A percentile compares a stretch with the other conserved stretches of the same genome.
phyloP scores from a whole-genome alignment of 208 protist species.

The Leishmania guyanensis region DNA sequence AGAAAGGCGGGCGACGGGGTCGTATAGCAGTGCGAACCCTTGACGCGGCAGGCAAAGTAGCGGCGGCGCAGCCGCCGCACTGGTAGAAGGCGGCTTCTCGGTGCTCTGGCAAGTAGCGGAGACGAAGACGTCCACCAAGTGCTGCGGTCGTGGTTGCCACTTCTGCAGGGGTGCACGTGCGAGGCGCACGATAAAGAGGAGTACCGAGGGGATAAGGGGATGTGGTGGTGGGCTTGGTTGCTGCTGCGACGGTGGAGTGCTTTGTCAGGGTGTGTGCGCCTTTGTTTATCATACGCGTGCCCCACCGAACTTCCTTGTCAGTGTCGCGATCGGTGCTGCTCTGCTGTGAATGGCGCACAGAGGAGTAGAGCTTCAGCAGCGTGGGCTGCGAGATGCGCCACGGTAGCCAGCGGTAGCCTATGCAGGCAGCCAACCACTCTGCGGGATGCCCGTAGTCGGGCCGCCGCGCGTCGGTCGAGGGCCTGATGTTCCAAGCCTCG shows the following conservation, averaged over 20 bases:
- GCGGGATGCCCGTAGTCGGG: not conserved
- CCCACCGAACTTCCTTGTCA: not conserved
- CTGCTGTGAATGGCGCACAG: not conserved
- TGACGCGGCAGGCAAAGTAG: conserved; percentile 39
- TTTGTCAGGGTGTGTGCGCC: not conserved
- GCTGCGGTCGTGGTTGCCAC: conserved; percentile 12
- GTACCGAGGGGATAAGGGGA: not conserved
- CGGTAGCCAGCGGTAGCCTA: conserved; percentile 12
- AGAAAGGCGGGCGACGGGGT: conserved; percentile 32
- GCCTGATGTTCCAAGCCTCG: not conserved
- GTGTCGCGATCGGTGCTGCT: not conserved
- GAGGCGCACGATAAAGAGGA: not conserved
- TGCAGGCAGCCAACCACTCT: conserved; percentile 16
- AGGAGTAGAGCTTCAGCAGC: conserved; percentile 15
- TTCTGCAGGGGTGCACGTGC: not conserved
- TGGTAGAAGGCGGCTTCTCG: not conserved
- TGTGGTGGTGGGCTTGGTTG: not conserved
- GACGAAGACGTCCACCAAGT: conserved; percentile 19
- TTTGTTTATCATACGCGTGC: conserved; percentile 14
- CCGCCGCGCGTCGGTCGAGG: not conserved
- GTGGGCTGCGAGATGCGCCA: conserved; percentile 6
- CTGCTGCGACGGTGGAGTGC: not conserved
- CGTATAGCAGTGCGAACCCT: conserved; percentile 53
- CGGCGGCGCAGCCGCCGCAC: not conserved
- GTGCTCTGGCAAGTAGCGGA: not conserved